Evolutionary conservation across 352 stramenopile species (phyloP).

Genomic region (Pythium rishiriense): DNA sequence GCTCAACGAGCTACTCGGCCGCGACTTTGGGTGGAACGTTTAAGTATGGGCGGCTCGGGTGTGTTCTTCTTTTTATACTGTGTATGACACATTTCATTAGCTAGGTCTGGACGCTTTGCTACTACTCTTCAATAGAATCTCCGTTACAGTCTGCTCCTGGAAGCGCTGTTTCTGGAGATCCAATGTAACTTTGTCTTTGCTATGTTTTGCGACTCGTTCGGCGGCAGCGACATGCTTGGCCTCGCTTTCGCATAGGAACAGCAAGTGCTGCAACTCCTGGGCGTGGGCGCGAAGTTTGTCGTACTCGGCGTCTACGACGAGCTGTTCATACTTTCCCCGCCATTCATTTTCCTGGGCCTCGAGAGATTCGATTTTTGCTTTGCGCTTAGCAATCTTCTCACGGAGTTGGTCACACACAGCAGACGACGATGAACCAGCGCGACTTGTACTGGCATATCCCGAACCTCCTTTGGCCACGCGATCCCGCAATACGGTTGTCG

Average conservation of each 20-base stretch:
- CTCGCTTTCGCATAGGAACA: constrained; percentile 66
- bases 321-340: constrained; percentile 40
- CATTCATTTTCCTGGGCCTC: constrained; percentile 32
- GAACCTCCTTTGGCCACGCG: constrained; percentile 5
- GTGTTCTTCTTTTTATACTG: background rate
- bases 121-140: constrained; percentile 58
- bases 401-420: constrained; percentile 46
- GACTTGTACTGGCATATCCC: background rate
- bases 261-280: constrained; percentile 67
- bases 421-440: constrained; percentile 14
- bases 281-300: constrained; percentile 52
- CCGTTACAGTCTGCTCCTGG: constrained; percentile 59
- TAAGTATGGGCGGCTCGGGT: no score
- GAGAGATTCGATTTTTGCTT: constrained; percentile 40
- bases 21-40: constrained; percentile 51
- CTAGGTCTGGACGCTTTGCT: background rate
- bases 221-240: constrained; percentile 46
- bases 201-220: constrained; percentile 35
- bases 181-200: constrained; percentile 31
- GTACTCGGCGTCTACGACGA: constrained; percentile 43
- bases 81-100: background rate
- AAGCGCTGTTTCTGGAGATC: constrained; percentile 48
- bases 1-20: constrained; percentile 63
- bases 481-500: constrained; percentile 42
- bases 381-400: constrained; percentile 49